Conservation (phyloP, 1,284 basidiomycete species). For the Peniophora sp. region DNA sequence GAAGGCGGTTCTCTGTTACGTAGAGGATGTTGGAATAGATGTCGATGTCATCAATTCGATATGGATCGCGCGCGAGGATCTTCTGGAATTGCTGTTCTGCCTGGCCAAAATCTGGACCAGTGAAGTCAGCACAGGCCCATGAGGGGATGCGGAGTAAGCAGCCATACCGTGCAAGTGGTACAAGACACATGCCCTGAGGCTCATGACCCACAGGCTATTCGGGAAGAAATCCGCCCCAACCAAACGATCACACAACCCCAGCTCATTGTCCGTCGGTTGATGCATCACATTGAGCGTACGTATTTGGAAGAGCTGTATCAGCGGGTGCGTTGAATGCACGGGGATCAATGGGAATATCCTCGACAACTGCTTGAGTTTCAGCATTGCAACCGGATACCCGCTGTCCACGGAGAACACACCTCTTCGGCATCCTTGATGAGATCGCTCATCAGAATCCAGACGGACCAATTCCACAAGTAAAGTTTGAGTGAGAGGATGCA, state of each 20-base stretch:
- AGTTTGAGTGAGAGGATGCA: constrained; percentile 71
- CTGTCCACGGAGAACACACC: too few species aligned
- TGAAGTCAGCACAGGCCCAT: not conserved
- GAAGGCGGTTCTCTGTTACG: constrained; percentile 83
- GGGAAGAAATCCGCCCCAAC: constrained; percentile 71
- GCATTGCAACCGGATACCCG: not conserved
- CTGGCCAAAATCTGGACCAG: constrained; percentile 66
- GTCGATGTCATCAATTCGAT: constrained; percentile 91
- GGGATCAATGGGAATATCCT: constrained; percentile 59
- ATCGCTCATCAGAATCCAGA: constrained; percentile 78
- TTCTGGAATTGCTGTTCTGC: constrained; percentile 81
- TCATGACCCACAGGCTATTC: constrained; percentile 79
- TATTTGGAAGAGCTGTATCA: constrained; percentile 85
- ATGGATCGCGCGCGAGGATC: constrained; percentile 77
- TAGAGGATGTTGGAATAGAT: constrained; percentile 97
- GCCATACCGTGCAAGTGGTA: constrained; percentile 82
- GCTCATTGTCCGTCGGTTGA: constrained; percentile 74
- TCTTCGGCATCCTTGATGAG: constrained; percentile 87
- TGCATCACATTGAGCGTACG: constrained; percentile 89
- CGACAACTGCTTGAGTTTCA: constrained; percentile 40
- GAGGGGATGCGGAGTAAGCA: not conserved
- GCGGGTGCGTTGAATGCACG: constrained; percentile 57
- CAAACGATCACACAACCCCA: constrained; percentile 73
- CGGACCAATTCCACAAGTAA: constrained; percentile 95
- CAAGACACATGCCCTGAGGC: constrained; percentile 76